Percentiles rank a stretch among this genome's conserved stretches.
phyloP scores from a whole-genome alignment of 1,284 basidiomycete genomes.

The Trichosporon ovoides region DNA sequence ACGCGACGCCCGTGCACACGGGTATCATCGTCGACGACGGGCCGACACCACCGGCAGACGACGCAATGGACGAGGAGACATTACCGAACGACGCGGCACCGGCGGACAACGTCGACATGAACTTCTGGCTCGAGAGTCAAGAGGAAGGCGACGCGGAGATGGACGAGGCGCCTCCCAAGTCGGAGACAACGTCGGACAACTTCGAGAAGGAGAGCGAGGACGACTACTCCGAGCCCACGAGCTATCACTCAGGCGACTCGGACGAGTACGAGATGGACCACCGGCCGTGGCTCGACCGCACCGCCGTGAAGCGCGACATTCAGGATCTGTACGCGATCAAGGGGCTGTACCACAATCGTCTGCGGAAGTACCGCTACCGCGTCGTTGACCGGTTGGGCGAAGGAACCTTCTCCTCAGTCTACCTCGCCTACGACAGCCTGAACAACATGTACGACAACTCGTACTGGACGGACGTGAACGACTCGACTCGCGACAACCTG shows the following conservation, averaged over 20 bases:
- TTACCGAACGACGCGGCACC: too few species aligned
- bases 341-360: conserved; percentile 12
- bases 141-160: too few species aligned
- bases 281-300: conserved; percentile 60
- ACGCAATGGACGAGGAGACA: conserved; percentile 18
- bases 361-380: conserved; percentile 56
- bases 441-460: conserved; percentile 73
- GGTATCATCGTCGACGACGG: conserved; percentile 7
- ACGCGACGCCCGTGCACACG: background rate
- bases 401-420: conserved; percentile 96
- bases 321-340: conserved; percentile 43
- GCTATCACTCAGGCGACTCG: conserved; percentile 45
- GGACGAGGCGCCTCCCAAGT: too few species aligned
- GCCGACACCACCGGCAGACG: conserved; percentile 24
- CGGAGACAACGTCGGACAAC: background rate
- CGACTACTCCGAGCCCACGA: conserved; percentile 20
- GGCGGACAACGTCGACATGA: conserved; percentile 14
- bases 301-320: conserved; percentile 73
- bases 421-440: conserved; percentile 83
- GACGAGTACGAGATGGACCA: conserved; percentile 46
- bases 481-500: conserved; percentile 11
- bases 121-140: conserved; percentile 34
- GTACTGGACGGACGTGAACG: conserved; percentile 62
- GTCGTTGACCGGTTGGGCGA: conserved; percentile 89
- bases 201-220: conserved; percentile 11